Percentiles rank a stretch among this genome's conserved stretches.
phyloP scores from a whole-genome alignment of 805 yeast species.

The Saccharomycopsis fermentans region DNA sequence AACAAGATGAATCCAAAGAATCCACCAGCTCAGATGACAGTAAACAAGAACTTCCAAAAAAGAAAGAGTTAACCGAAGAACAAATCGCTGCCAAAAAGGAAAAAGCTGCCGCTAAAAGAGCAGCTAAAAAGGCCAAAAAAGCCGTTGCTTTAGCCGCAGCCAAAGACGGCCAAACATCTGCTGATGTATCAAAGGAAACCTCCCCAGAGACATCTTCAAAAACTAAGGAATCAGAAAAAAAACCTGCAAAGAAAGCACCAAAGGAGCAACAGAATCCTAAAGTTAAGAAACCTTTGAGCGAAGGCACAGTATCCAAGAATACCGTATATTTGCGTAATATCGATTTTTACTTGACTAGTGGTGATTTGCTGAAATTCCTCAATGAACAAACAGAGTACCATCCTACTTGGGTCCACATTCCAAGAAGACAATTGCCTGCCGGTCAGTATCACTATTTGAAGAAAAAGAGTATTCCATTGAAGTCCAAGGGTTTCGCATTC shows the following conservation, averaged over 20 bases:
- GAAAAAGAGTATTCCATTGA: slow-evolving; percentile 37
- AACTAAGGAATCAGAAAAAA: slow-evolving; percentile 22
- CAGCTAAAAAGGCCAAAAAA: slow-evolving; percentile 18
- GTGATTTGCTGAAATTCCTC: slow-evolving; percentile 37
- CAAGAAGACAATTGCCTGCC: slow-evolving; percentile 38
- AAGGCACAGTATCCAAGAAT: slow-evolving; percentile 44
- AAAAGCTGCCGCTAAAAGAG: slow-evolving; percentile 16
- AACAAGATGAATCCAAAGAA: slow-evolving; percentile 3
- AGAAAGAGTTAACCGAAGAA: background rate
- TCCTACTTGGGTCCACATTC: slow-evolving; percentile 52
- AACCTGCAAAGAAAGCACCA: slow-evolving; percentile 11
- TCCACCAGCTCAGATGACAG: background rate
- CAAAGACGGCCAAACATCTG: slow-evolving; percentile 9
- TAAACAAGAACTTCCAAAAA: background rate
- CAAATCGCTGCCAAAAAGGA: slow-evolving; percentile 6
- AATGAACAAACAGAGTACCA: slow-evolving; percentile 29
- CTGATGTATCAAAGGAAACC: slow-evolving; percentile 15
- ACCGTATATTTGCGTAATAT: slow-evolving; percentile 56
- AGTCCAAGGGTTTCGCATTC: slow-evolving; percentile 56
- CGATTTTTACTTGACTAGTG: slow-evolving; percentile 39
- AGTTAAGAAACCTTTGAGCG: slow-evolving; percentile 27
- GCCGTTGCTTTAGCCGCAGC: slow-evolving; percentile 2
- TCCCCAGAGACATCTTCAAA: slow-evolving; percentile 5
- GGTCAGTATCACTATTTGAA: slow-evolving; percentile 34
- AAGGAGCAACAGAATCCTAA: slow-evolving; percentile 5